Evolutionary conservation across 495 filamentous ascomycete species (phyloP), one percentile per base, ranked within the genome.

Genomic region (Aspergillus sparsus): DNA sequence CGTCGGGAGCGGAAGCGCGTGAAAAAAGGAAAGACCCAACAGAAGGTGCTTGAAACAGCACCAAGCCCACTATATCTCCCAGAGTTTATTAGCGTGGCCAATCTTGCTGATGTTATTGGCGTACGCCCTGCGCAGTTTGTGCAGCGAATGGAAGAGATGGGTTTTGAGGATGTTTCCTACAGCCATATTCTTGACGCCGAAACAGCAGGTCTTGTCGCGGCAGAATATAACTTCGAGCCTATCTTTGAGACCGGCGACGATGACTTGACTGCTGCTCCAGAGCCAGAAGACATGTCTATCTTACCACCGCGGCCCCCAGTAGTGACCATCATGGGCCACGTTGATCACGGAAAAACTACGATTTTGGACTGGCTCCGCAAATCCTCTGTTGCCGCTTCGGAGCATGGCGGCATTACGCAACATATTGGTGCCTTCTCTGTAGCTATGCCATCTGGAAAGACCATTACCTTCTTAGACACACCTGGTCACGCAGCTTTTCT

Each of bases 381-480:
- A 63, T 93, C 92, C 5, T 96, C 92, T 1, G 87, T 98, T 35
- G 95, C 87, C 16, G 90, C 89, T 2, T 84, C 87, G 47, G 95
- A 99, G 70, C 91, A 97, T 65, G 95, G 95, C 58, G 95, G 95
- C 41, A 99, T 99, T 66, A 99, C 95, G 0, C 95, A 99, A 72
- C 95, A 98, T 69, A 99, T 99, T 65, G 95, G 95, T 68, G 95
- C 95, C n/a, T 99, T 99, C 77, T 93, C 90, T 2, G 93, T 98
- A 3, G 82, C 82, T 15, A 84, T 99, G 80, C 88, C 90, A 15
- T 85, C 84, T 6, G 92, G 92, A 27, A 93, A 92, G 72, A 83
- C 81, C 3, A 94, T 98, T 63, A 98, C 95, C 7, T 99, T 99
- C 80, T 82, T 99, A 54, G 95, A 99, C 65, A 99, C 95, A 0